phyloP scores from a whole-genome alignment of 495 filamentous ascomycete species.

The Mycothermus thermophilus region DNA sequence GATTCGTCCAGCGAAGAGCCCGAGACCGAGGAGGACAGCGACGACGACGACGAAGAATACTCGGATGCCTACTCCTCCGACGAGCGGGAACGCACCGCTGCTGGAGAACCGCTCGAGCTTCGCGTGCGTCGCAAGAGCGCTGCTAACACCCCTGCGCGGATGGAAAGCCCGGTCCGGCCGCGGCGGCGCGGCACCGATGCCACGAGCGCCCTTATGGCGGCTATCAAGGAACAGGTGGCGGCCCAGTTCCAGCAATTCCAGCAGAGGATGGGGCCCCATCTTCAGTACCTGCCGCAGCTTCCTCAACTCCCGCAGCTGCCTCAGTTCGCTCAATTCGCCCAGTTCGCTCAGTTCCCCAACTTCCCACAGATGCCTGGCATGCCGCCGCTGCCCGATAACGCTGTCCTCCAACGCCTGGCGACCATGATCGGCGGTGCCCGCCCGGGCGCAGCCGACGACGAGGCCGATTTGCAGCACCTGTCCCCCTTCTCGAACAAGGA shows the following conservation, averaged over 20 bases:
- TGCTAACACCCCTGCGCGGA: slow-evolving; percentile 1
- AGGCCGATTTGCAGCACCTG: slow-evolving; percentile 40
- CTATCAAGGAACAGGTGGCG: slow-evolving; percentile 62
- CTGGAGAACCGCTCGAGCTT: slow-evolving; percentile 23
- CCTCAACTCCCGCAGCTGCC: slow-evolving; percentile 12
- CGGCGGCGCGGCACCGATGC: slow-evolving; percentile 16
- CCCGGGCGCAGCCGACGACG: slow-evolving; percentile 9
- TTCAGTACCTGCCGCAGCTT: slow-evolving; percentile 21
- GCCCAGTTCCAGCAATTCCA: slow-evolving; percentile 71
- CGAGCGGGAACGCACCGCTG: slow-evolving; percentile 24
- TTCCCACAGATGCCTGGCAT: slow-evolving; percentile 28
- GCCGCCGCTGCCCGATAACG: slow-evolving; percentile 49
- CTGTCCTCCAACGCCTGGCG: slow-evolving; percentile 54
- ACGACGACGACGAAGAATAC: slow-evolving; percentile 32
- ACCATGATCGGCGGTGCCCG: slow-evolving; percentile 40
- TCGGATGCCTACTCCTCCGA: slow-evolving; percentile 21
- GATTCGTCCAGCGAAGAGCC: slow-evolving; percentile 22
- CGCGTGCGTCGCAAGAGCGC: slow-evolving; percentile 19
- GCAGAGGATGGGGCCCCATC: slow-evolving; percentile 40
- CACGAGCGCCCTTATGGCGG: slow-evolving; percentile 39
- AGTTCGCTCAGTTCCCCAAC: slow-evolving; percentile 14
- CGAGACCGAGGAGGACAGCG: slow-evolving; percentile 26
- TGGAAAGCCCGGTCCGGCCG: slow-evolving; percentile 14
- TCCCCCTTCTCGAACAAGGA: slow-evolving; percentile 28
- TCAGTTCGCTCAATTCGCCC: slow-evolving; percentile 20